Base-by-base conservation (phyloP, 352 stramenopile species). In the Phytopythium kandeliae region DNA sequence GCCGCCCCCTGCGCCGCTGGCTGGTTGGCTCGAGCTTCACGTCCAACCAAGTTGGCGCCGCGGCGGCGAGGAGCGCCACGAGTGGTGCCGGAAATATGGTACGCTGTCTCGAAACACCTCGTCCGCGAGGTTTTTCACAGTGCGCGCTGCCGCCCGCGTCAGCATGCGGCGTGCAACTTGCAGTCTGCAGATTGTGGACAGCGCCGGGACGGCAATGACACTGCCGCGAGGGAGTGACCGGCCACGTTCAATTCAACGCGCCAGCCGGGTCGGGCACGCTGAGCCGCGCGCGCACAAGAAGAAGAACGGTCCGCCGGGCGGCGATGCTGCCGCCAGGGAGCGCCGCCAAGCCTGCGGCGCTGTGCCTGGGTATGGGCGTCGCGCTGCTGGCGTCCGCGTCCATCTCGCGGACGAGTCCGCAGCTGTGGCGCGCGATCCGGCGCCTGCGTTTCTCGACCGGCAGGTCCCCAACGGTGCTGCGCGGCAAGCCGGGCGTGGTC, bases 321-420 rank as follows among this genome's bases (percentile, higher is more conserved):
- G 55, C 47, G 40, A 55, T 71, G 36, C 59, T 65, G 19, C 45
- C 31, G 13, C 30, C 51, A n/a, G 59, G 52, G 13, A 46, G 22
- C 40, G 40, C 40, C 28, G 35, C 55, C 12, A 53, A 60, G 28
- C 75, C 76, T 12, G 65, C 76, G 30, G 73, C 64, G 7, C 55
- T 89, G 56, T 89, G 69, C 44, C 54, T 91, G 26, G 78, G 80
- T 60, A 77, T 90, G 74, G 71, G 77, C 25, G 74, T 85, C 37
- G 80, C 80, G 24, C 55, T 91, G 62, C 60, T 91, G 55, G 74
- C 80, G 9, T 86, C 77, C 31, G 65, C 88, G 42, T 81, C 78
- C 25, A 54, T 89, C n/a, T 73, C 71, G 35, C 58, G 62, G 24
- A 59, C 69, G 40, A 80, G 85, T 41, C 62, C 58, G 22, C 62